Evolutionary conservation across 2,329 filamentous ascomycete species (phyloP).

Genomic region (Penicillium sp.): DNA sequence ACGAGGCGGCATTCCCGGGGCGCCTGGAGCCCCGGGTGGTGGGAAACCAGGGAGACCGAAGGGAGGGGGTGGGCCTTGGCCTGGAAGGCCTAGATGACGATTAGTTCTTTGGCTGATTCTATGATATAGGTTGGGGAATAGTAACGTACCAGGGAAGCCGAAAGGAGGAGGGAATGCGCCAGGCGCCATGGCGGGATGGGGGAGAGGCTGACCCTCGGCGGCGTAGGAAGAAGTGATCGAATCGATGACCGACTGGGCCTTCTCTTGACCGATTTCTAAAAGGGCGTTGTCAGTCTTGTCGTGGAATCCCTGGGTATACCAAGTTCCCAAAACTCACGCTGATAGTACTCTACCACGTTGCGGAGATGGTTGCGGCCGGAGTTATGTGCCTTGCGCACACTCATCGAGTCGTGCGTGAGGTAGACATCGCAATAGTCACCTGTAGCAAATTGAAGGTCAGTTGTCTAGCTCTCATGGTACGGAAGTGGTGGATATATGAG

Average conservation of each 20-base stretch:
- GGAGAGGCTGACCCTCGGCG: slow-evolving; percentile 80
- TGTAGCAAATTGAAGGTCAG: slow-evolving; percentile 22
- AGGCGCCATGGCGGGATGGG: slow-evolving; percentile 75
- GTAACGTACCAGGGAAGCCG: slow-evolving; percentile 55
- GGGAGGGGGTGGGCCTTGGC: slow-evolving; percentile 52
- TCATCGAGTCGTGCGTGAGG: slow-evolving; percentile 99
- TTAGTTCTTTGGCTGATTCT: neutral
- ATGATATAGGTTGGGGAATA: neutral
- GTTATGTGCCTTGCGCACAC: slow-evolving; percentile 98
- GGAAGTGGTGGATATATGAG: neutral
- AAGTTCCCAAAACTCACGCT: slow-evolving; percentile 55
- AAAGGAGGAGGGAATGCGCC: slow-evolving; percentile 53
- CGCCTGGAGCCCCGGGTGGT: slow-evolving; percentile 38
- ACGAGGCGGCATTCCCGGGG: slow-evolving; percentile 50
- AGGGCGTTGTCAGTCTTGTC: neutral
- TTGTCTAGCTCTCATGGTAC: neutral
- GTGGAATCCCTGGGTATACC: neutral
- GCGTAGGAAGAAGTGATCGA: slow-evolving; percentile 95
- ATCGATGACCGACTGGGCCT: slow-evolving; percentile 97
- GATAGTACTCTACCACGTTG: slow-evolving; percentile 98
- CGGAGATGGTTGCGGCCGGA: slow-evolving; percentile 91
- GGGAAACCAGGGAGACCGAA: slow-evolving; percentile 53
- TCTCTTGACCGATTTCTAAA: slow-evolving; percentile 92
- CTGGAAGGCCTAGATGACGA: slow-evolving; percentile 27
- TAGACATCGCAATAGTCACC: slow-evolving; percentile 99